These are phyloP conservation scores for Pseudovirgaria hyperparasitica DNA, from an alignment of 2,329 filamentous ascomycete species.

Conservation along the genomic window DNA sequence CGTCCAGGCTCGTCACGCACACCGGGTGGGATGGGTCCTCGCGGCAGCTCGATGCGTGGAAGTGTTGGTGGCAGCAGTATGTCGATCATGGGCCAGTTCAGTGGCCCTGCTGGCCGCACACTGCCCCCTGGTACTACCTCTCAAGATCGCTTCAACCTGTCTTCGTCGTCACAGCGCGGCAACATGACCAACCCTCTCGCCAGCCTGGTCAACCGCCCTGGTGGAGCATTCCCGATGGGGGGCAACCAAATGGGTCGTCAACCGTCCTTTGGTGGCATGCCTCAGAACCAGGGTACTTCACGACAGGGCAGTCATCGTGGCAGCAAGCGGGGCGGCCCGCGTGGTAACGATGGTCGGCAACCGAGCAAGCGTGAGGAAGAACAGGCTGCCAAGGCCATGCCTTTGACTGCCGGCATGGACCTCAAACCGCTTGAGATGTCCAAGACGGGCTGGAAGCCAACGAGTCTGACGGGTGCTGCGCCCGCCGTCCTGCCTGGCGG, in stretches of 20 bases:
- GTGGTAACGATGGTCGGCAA: slow-evolving; percentile 35
- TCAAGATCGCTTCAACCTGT: slow-evolving; percentile 50
- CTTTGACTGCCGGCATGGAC: slow-evolving; percentile 71
- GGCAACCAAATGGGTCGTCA: slow-evolving; percentile 51
- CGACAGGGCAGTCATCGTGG: slow-evolving; percentile 51
- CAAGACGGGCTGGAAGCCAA: slow-evolving; percentile 78
- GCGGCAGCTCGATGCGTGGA: slow-evolving; percentile 32
- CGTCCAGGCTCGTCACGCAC: slow-evolving; percentile 49
- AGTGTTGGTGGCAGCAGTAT: slow-evolving; percentile 35
- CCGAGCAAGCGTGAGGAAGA: slow-evolving; percentile 44
- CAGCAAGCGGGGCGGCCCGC: slow-evolving; percentile 54
- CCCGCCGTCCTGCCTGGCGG: slow-evolving; percentile 21
- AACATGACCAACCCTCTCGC: slow-evolving; percentile 41
- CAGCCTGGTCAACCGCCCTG: slow-evolving; percentile 45
- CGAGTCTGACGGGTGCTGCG: slow-evolving; percentile 45
- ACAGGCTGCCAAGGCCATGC: slow-evolving; percentile 75
- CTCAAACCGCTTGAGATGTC: slow-evolving; percentile 67
- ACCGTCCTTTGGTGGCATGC: slow-evolving; percentile 44
- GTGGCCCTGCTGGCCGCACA: slow-evolving; percentile 41
- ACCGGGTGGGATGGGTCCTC: slow-evolving; percentile 32
- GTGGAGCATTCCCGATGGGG: slow-evolving; percentile 49
- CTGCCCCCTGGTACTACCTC: slow-evolving; percentile 69
- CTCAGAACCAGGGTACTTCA: slow-evolving; percentile 49
- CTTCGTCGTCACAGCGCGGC: slow-evolving; percentile 11
- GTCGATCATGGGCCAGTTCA: slow-evolving; percentile 50